phyloP scores from a whole-genome alignment of 495 filamentous ascomycete species.

The Annulohypoxylon nitens region DNA sequence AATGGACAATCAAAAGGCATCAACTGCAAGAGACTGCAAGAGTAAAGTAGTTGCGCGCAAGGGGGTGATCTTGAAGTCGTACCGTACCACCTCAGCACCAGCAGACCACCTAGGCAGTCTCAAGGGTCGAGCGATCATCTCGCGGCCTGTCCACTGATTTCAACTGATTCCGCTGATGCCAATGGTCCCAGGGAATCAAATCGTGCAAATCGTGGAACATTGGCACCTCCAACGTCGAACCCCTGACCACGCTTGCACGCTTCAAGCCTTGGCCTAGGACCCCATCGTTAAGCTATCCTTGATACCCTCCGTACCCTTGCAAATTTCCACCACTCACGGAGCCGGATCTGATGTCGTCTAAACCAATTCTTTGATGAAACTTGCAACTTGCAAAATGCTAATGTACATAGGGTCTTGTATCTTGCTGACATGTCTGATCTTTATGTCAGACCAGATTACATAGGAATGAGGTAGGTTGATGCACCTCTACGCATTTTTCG shows the following conservation, averaged over 20 bases:
- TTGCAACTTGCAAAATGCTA: neutral
- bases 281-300: slow-evolving; percentile 29
- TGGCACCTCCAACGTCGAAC: slow-evolving; percentile 37
- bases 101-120: neutral
- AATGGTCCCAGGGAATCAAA: slow-evolving; percentile 45
- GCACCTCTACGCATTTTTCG: slow-evolving; percentile 24
- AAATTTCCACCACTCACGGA: slow-evolving; percentile 30
- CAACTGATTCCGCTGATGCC: slow-evolving; percentile 31
- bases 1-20: slow-evolving; percentile 34
- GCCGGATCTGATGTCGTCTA: slow-evolving; percentile 16
- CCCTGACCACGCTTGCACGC: slow-evolving; percentile 7
- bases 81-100: slow-evolving; percentile 2
- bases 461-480: slow-evolving; percentile 24
- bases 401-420: slow-evolving; percentile 18
- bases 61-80: slow-evolving; percentile 29
- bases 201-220: slow-evolving; percentile 43
- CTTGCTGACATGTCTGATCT: slow-evolving; percentile 41
- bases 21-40: slow-evolving; percentile 8
- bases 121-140: slow-evolving; percentile 42
- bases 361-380: slow-evolving; percentile 28
- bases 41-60: slow-evolving; percentile 26
- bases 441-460: slow-evolving; percentile 37
- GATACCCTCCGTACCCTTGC: neutral
- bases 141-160: slow-evolving; percentile 25
- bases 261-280: neutral